Base-by-base conservation (phyloP, 805 yeast species). In the Dipodascus geniculatus region DNA sequence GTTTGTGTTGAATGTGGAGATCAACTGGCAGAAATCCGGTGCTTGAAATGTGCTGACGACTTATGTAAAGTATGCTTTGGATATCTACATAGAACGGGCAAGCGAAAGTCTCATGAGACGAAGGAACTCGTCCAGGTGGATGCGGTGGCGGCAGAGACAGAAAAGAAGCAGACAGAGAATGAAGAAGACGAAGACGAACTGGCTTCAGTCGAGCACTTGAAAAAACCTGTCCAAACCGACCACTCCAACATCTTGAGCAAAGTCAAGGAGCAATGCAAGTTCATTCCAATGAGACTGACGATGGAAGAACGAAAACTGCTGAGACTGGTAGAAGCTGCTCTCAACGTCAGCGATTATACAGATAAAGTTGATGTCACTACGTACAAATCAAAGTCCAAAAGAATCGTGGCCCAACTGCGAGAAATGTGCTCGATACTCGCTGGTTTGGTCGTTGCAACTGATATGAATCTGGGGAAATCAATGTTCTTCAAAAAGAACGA, bases 361-460 rank as follows among this genome's bases (percentile, higher is more conserved):
- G 90, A 85, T 61, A 78, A 80, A 60, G 88, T 85, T 48, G 95
- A 85, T 64, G 80, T 85, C 42, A 65, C 82, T 23, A 73, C 84
- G 0, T 81, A 83, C 60, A 71, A 79, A 2, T 81, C 90, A 2
- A 83, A 85, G 61, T 71, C 87, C 1, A 82, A 77, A 63, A 74
- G 91, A 58, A 85, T 86, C 22, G 82, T 85, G 1, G 79, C 78
- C 20, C 91, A 85, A 66, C 67, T 85, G 56, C 77, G 79, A 55
- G 90, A 85, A 61, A 80, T 85, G 66, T 85, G 95, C 65, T 83
- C 90, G 1, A 85, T 86, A 8, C 68, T 85, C 51, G 84, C 87
- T 1, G 95, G 93, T 1, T 68, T 85, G 33, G 88, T 85, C 1
- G 86, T 85, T 47, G 88, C 95, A 0, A 81, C 87, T 1, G 79